Conservation (phyloP, 352 stramenopile genomes). For the Phytopythium oedochilum region DNA sequence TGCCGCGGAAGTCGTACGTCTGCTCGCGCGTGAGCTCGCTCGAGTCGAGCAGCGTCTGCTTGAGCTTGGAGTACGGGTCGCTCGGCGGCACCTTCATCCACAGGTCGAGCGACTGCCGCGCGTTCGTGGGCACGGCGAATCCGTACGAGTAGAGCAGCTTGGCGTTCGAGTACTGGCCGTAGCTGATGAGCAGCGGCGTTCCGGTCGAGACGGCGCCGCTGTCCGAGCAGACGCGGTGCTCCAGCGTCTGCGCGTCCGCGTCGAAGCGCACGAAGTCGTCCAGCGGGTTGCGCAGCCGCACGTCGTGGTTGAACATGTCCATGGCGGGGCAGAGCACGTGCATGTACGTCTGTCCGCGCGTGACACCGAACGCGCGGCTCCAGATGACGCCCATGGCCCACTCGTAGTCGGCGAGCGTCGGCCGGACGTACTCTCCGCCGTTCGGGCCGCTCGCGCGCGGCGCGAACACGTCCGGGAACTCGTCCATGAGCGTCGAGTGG, state of each 20-base stretch:
- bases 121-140: slow-evolving; percentile 44
- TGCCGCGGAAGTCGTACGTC: slow-evolving; percentile 73
- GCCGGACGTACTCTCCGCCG: slow-evolving; percentile 15
- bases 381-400: slow-evolving; percentile 78
- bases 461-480: slow-evolving; percentile 25
- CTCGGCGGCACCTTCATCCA: slow-evolving; percentile 61
- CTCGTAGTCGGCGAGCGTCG: slow-evolving; percentile 42
- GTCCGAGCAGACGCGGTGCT: slow-evolving; percentile 27
- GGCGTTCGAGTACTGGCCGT: slow-evolving; percentile 71
- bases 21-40: slow-evolving; percentile 51
- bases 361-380: slow-evolving; percentile 66
- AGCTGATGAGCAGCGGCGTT: slow-evolving; percentile 51
- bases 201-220: slow-evolving; percentile 19
- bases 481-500: slow-evolving; percentile 35
- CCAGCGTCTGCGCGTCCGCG: slow-evolving; percentile 34
- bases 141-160: slow-evolving; percentile 81
- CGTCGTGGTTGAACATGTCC: slow-evolving; percentile 80
- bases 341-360: slow-evolving; percentile 29
- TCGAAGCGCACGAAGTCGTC: slow-evolving; percentile 57
- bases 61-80: slow-evolving; percentile 51
- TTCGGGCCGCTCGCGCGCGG: slow-evolving; percentile 4
- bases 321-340: slow-evolving; percentile 59
- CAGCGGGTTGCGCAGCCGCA: slow-evolving; percentile 27
- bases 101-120: slow-evolving; percentile 49
- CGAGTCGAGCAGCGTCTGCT: slow-evolving; percentile 56